Base-by-base conservation (phyloP, 805 yeast genomes). In the Candida parachauliodes region DNA sequence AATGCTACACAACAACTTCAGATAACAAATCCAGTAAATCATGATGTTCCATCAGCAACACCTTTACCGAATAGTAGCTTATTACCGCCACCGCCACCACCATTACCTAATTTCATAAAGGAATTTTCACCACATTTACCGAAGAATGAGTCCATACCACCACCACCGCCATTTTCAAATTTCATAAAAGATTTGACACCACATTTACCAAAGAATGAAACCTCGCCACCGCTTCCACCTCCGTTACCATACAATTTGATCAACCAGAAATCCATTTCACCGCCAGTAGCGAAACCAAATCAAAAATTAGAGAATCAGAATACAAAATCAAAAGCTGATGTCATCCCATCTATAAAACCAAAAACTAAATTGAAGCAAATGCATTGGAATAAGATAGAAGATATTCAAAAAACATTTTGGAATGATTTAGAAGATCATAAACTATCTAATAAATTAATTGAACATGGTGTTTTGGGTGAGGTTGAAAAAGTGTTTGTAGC, bases 351-450 rank as follows among this genome's bases (percentile, higher is more conserved):
- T 9, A 12, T 57, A 5, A 53, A 87, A 44, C 89, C 95, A 3
- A 79, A 77, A 52, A 72, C 77, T 42, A 86, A 83, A 55, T 73
- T 93, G 46, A 93, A 94, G 57, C 98, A 91, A 57, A 74, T 93
- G 68, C 99, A 93, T 57, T 94, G 98, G 98, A 96, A 91, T 49
- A 87, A 85, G 52, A 71, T 94, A 26, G 96, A 91, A 23, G 74
- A 80, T 42, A 83, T 93, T 15, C 84, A 81, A 36, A 77, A 81
- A 31, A 89, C 98, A 0, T 83, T 93, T 42, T 91, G 98, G 98
- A 74, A 79, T 14, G 73, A 76, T 19, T 70, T 78, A 22, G 77
- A 81, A 27, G 78, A 82, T 16, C 74, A 71, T 2, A 70, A 68
- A 15, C 62, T 79, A 28, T 77, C 83, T 2, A 83, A 78, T 42